Percentiles rank a stretch among this genome's conserved stretches.
Evolutionary conservation across 2,329 filamentous ascomycete genomes (phyloP).

Genomic region (Microcyclospora tardicrescens): DNA sequence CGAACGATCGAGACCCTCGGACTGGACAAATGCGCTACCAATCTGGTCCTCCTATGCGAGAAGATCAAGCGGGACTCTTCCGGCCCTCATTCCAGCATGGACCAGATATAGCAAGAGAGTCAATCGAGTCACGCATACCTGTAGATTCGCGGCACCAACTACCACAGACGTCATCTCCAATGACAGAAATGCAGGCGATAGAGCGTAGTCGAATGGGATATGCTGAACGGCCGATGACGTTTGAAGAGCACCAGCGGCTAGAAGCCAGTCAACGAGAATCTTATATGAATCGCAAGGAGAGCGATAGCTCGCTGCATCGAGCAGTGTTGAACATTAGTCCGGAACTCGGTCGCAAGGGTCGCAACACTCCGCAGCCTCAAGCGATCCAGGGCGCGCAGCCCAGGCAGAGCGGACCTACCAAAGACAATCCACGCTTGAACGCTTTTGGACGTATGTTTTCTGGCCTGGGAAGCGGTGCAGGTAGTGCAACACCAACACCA

Average conservation of each 20-base stretch:
- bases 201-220: conserved; percentile 14
- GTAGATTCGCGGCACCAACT: conserved; percentile 17
- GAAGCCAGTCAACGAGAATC: conserved; percentile 34
- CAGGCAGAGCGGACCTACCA: conserved; percentile 62
- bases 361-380: conserved; percentile 78
- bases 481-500: conserved; percentile 36
- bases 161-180: conserved; percentile 15
- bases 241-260: conserved; percentile 27
- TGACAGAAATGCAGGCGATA: conserved; percentile 10
- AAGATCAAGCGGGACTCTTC: conserved; percentile 19
- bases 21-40: conserved; percentile 11
- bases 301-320: conserved; percentile 33
- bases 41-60: conserved; percentile 15
- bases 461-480: conserved; percentile 66
- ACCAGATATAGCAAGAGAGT: conserved; percentile 17
- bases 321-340: conserved; percentile 58
- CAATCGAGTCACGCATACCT: conserved; percentile 15
- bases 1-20: conserved; percentile 13
- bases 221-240: conserved; percentile 26
- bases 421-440: conserved; percentile 73
- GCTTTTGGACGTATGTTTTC: conserved; percentile 93
- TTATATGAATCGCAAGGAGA: conserved; percentile 30
- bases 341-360: conserved; percentile 69
- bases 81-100: conserved; percentile 15
- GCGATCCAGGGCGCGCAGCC: conserved; percentile 86